Evolutionary conservation across 805 yeast genomes (phyloP), one percentile per base, ranked within the genome.

Genomic region (Schizosaccharomyces cryophilus): DNA sequence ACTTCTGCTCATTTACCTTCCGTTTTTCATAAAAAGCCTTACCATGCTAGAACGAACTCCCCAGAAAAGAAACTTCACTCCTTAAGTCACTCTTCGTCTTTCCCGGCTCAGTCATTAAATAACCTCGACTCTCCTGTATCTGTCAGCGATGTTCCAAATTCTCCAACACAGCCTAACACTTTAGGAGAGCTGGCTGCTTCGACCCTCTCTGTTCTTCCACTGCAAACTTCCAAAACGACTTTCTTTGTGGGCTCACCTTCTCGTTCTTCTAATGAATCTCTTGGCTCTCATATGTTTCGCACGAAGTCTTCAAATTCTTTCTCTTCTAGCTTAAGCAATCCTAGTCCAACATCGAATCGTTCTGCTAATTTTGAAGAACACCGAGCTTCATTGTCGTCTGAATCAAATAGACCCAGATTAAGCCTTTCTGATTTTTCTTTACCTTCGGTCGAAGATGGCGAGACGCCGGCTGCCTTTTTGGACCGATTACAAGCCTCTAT

Each of bases 391-490:
- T 24, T 24, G 2, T 19, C 7, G 9, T 2, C 13, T n/a, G 51
- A 45, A n/a, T 24, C 7, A 6, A 45, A n/a, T 19, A 15, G 5
- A 17, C 4, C 4, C 3, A 19, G 9, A 19, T n/a, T n/a, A 5
- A 45, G 26, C 9, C 56, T 51, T 3, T 51, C 56, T 17, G 56
- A 51, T 51, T 51, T 24, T 13, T 19, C 26, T 21, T 5, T 29
- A 19, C 61, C 35, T 5, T 9, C 40, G 1, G 19, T 19, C 3
- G 56, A 61, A 30, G 67, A 66, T 2, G 66, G 64, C 7, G 76
- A 73, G 56, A 64, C 70, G 0, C 70, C 74, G 1, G 62, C 60
- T 4, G 66, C 67, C 2, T 75, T 72, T 63, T 66, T 76, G 21
- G 66, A 67, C 2, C 62, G 72, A 19, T 51, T 75, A 17, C 61